Conservation (phyloP, 2,329 filamentous ascomycete species). For the Pyrenochaeta sp. region DNA sequence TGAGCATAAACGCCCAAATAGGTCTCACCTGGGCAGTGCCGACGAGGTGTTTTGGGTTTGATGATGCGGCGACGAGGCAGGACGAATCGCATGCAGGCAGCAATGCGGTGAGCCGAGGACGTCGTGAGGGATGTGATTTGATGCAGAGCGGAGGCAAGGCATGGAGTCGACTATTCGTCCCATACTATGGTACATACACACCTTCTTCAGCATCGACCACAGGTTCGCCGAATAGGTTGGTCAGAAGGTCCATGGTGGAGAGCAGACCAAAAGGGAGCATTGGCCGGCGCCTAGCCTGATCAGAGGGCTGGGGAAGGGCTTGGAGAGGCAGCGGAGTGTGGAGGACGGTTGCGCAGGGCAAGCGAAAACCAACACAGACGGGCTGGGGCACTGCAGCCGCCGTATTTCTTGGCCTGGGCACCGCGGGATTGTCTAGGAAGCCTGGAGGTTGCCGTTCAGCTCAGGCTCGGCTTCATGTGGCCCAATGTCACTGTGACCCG, state of each 20-base stretch:
- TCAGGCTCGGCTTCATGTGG: slow-evolving; percentile 8
- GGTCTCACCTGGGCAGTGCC: background rate
- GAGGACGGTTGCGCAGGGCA: too few relatives aligned
- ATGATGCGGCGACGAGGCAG: background rate
- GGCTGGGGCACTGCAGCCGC: slow-evolving; percentile 1
- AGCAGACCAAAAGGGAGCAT: slow-evolving; percentile 6
- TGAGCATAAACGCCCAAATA: too few relatives aligned
- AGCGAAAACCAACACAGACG: slow-evolving; percentile 5
- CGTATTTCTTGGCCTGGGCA: slow-evolving; percentile 13
- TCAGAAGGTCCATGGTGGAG: slow-evolving; percentile 28
- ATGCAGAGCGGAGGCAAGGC: background rate
- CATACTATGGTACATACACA: too few relatives aligned
- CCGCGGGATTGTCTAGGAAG: background rate
- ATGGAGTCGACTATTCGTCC: too few relatives aligned
- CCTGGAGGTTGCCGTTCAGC: slow-evolving; percentile 2
- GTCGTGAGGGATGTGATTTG: slow-evolving; percentile 17
- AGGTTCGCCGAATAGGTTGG: slow-evolving; percentile 54
- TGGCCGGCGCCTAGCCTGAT: slow-evolving; percentile 7
- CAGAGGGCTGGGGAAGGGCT: too few relatives aligned
- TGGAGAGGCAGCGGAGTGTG: too few relatives aligned
- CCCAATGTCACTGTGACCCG: background rate
- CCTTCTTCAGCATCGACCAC: slow-evolving; percentile 68
- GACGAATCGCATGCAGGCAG: slow-evolving; percentile 27
- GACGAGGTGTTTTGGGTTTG: slow-evolving; percentile 1
- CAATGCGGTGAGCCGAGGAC: slow-evolving; percentile 26